These are phyloP conservation scores for Hypholoma sublateritium DNA, from an alignment of 768 basidiomycete genomes.

Conservation along the genomic window DNA sequence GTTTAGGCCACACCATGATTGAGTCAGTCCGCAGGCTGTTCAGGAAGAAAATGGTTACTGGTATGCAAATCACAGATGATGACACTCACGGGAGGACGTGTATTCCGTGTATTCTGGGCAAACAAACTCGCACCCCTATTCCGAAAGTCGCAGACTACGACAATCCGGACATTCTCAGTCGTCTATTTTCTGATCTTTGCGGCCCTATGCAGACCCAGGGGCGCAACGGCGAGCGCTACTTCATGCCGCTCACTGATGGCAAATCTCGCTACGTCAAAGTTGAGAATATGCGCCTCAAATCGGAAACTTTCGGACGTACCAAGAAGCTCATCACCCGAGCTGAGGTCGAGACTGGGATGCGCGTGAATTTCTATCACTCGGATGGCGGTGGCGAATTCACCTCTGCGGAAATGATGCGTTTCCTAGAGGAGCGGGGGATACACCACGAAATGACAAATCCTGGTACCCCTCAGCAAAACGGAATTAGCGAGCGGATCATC, in stretches of 20 bases:
- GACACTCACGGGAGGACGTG: not conserved
- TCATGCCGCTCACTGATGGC: slow-evolving; percentile 6
- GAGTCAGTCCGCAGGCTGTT: slow-evolving; percentile 4
- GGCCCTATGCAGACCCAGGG: slow-evolving; percentile 2
- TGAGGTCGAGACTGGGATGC: slow-evolving; percentile 6
- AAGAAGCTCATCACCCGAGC: not conserved
- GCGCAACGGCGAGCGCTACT: slow-evolving; percentile 4
- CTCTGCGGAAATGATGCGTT: not conserved
- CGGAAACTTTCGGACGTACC: not conserved
- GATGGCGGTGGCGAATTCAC: slow-evolving; percentile 6
- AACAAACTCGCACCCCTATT: not conserved
- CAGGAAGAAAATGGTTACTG: slow-evolving; percentile 10
- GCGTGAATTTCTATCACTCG: not conserved
- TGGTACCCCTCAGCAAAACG: slow-evolving; percentile 8
- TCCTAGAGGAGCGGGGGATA: slow-evolving; percentile 7
- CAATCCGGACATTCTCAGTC: not conserved
- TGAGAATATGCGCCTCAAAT: not conserved
- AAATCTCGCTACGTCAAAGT: slow-evolving; percentile 7
- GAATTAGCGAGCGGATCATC: slow-evolving; percentile 3
- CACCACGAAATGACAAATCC: slow-evolving; percentile 3
- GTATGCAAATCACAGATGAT: slow-evolving; percentile 4
- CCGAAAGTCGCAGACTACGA: not conserved
- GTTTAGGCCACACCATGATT: slow-evolving; percentile 6
- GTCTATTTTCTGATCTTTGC: slow-evolving; percentile 4
- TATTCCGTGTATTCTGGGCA: not conserved